Evolutionary conservation across 177 flowering plant genomes (phyloP).

Genomic region (Vitis hybrid): DNA sequence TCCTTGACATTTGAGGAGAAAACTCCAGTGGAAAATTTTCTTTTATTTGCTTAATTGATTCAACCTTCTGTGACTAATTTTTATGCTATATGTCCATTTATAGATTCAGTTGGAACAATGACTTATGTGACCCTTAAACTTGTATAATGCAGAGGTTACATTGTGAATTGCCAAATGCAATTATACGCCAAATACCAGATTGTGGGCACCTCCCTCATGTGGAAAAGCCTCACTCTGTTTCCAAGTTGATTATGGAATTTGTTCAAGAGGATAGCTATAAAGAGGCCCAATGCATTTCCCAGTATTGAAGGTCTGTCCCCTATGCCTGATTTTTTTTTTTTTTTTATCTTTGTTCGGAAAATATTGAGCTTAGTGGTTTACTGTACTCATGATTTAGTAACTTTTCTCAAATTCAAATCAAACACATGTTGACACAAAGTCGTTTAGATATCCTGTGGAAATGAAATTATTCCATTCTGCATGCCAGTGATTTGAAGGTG

Average conservation of each 20-base stretch:
- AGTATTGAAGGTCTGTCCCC: constrained; percentile 2
- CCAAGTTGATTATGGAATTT: constrained; percentile 62
- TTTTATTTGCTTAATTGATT: too few species aligned
- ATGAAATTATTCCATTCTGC: too few species aligned
- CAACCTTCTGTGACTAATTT: background rate
- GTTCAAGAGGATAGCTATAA: constrained; percentile 23
- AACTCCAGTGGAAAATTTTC: too few species aligned
- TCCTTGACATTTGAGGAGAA: too few species aligned
- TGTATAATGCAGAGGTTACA: constrained; percentile 60
- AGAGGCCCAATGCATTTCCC: constrained; percentile 14
- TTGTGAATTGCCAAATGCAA: constrained; percentile 65
- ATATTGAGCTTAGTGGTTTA: background rate
- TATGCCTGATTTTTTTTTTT: background rate
- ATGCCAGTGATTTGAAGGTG: too few species aligned
- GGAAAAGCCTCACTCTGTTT: constrained; percentile 63
- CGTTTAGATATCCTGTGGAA: too few species aligned
- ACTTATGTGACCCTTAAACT: background rate
- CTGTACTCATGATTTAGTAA: too few species aligned
- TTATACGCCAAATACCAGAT: constrained; percentile 59
- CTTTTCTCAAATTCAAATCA: too few species aligned
- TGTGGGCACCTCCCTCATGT: constrained; percentile 97
- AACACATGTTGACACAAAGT: too few species aligned
- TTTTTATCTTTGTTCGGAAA: background rate
- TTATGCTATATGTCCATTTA: background rate
- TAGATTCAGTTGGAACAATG: background rate